A percentile compares a stretch with the other conserved stretches of the same genome.
Evolutionary conservation across 2,329 filamentous ascomycete species (phyloP).

Genomic region (Arthrobotrys pseudoclavata): DNA sequence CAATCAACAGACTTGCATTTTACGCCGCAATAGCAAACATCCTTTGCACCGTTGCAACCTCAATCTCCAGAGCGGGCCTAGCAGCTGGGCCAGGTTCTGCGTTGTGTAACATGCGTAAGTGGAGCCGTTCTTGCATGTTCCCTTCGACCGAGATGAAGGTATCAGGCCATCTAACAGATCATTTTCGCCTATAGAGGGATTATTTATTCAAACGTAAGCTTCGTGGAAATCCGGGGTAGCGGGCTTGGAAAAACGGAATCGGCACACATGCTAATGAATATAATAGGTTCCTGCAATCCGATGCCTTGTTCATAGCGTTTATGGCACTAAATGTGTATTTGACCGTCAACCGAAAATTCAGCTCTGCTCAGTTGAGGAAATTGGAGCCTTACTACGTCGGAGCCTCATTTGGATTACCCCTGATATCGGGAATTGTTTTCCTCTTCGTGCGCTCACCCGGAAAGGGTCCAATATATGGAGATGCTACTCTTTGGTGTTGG

Average conservation of each 20-base stretch:
- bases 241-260: conserved; percentile 17
- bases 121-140: conserved; percentile 35
- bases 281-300: conserved; percentile 80
- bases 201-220: conserved; percentile 85
- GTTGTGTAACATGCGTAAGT: conserved; percentile 73
- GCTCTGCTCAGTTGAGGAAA: conserved; percentile 73
- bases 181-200: conserved; percentile 72
- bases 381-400: conserved; percentile 80
- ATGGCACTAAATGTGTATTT: conserved; percentile 89
- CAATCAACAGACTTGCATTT: conserved; percentile 88
- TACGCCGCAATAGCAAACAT: conserved; percentile 87
- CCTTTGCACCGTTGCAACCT: conserved; percentile 80
- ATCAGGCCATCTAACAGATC: conserved; percentile 47
- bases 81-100: conserved; percentile 68
- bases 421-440: conserved; percentile 77
- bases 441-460: conserved; percentile 72
- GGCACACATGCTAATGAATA: conserved; percentile 46
- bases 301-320: conserved; percentile 81
- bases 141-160: conserved; percentile 35
- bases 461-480: conserved; percentile 76
- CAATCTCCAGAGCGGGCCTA: conserved; percentile 77
- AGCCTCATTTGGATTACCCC: conserved; percentile 79
- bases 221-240: not conserved
- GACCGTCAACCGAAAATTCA: conserved; percentile 82
- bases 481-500: conserved; percentile 87